Conservation (phyloP, 352 stramenopile species). For the Sclerospora graminicola region DNA sequence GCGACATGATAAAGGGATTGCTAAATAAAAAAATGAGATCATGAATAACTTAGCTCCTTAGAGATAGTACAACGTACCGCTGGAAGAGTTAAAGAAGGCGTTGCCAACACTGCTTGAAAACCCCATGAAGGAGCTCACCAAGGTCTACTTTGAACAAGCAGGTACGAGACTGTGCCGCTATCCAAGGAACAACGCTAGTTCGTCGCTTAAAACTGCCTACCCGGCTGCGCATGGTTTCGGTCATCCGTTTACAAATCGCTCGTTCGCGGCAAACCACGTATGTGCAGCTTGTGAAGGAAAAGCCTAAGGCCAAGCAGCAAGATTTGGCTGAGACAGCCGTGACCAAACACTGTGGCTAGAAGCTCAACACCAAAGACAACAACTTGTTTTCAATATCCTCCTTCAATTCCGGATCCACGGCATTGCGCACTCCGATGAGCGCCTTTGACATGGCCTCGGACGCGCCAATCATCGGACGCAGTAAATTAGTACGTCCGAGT, state of each 20-base stretch:
- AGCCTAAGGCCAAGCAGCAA: constrained; percentile 69
- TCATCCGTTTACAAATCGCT: constrained; percentile 84
- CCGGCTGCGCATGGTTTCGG: constrained; percentile 98
- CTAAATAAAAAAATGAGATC: constrained; percentile 84
- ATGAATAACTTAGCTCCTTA: constrained; percentile 85
- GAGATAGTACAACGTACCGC: constrained; percentile 45
- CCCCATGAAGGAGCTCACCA: constrained; percentile 52
- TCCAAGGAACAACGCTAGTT: too few species aligned
- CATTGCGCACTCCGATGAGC: too few species aligned
- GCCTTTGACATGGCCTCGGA: too few species aligned
- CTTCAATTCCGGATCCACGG: too few species aligned
- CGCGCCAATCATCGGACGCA: constrained; percentile 72
- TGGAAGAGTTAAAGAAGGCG: constrained; percentile 21
- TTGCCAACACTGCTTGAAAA: constrained; percentile 45
- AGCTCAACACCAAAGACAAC: constrained; percentile 82
- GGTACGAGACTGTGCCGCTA: too few species aligned
- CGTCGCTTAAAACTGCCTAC: constrained; percentile 84
- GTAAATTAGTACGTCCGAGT: too few species aligned
- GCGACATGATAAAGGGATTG: constrained; percentile 91
- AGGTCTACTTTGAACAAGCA: constrained; percentile 62
- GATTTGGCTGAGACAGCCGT: constrained; percentile 72
- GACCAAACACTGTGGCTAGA: constrained; percentile 81
- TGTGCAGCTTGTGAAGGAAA: constrained; percentile 48
- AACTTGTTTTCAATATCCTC: too few species aligned
- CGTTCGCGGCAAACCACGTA: constrained; percentile 81